These are phyloP conservation scores for Phytophthora colocasiae DNA, from an alignment of 352 stramenopile genomes.

Conservation along the genomic window DNA sequence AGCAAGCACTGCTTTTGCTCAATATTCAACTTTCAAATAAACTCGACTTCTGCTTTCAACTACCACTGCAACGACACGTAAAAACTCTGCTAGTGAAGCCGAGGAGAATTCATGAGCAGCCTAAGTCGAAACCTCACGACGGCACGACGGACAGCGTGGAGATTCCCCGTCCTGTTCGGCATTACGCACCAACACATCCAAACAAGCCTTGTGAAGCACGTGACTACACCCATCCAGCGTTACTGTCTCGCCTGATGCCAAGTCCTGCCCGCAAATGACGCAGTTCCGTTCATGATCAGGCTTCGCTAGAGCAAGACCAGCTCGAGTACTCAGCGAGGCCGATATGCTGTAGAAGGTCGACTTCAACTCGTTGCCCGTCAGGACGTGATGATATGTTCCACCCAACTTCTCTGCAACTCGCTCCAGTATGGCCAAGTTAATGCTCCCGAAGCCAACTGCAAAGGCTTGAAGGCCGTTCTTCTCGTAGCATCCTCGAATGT, in stretches of 20 bases:
- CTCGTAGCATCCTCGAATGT: slow-evolving; percentile 64
- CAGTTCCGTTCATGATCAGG: slow-evolving; percentile 64
- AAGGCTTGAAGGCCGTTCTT: slow-evolving; percentile 71
- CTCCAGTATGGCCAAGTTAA: slow-evolving; percentile 72
- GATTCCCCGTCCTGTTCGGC: slow-evolving; percentile 32
- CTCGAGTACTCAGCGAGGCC: slow-evolving; percentile 65
- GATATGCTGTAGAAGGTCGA: slow-evolving; percentile 81
- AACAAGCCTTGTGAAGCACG: slow-evolving; percentile 57
- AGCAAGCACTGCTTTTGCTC: too few species aligned
- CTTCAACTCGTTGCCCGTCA: slow-evolving; percentile 75
- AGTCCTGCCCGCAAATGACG: slow-evolving; percentile 68
- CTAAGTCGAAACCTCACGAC: slow-evolving; percentile 22
- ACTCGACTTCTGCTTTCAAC: too few species aligned
- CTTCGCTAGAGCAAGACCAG: slow-evolving; percentile 65
- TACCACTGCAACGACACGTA: slow-evolving; percentile 10
- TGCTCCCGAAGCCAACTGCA: slow-evolving; percentile 71
- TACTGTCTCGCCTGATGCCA: slow-evolving; percentile 54
- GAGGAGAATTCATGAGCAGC: background rate
- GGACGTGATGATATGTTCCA: slow-evolving; percentile 67
- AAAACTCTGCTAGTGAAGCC: background rate
- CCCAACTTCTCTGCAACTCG: slow-evolving; percentile 59
- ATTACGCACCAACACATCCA: slow-evolving; percentile 46
- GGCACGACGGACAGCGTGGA: slow-evolving; percentile 41
- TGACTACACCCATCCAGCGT: slow-evolving; percentile 56
- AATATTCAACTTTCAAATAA: too few species aligned